Conservation (phyloP, 768 basidiomycete genomes). For the Dioszegia crocea region DNA sequence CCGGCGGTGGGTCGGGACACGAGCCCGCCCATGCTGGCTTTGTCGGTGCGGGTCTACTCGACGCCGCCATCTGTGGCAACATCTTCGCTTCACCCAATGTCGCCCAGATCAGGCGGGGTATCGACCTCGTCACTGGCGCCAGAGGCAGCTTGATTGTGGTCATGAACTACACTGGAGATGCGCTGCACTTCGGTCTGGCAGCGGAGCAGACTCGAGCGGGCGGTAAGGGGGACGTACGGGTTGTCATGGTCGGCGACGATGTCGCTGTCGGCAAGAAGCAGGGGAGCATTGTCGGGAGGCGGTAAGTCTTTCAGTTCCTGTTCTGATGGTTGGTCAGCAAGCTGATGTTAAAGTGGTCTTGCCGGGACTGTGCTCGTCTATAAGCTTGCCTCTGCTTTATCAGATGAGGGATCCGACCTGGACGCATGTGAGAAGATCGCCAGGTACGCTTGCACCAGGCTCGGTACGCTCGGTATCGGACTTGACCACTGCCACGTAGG, state of each 20-base stretch:
- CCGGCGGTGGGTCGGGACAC: constrained; percentile 58
- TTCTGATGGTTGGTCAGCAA: neutral
- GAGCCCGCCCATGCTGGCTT: constrained; percentile 86
- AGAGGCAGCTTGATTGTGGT: constrained; percentile 45
- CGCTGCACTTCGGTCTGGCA: constrained; percentile 52
- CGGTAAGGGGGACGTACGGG: constrained; percentile 43
- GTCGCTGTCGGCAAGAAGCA: constrained; percentile 51
- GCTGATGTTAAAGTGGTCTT: constrained; percentile 37
- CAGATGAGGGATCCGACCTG: constrained; percentile 43
- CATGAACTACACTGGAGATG: constrained; percentile 51
- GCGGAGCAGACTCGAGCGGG: constrained; percentile 43
- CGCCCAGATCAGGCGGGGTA: constrained; percentile 72
- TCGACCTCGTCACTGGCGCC: constrained; percentile 58
- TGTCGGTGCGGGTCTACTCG: constrained; percentile 79
- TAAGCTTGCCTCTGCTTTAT: constrained; percentile 51
- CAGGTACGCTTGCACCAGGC: constrained; percentile 33
- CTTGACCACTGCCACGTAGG: constrained; percentile 52
- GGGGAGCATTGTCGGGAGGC: constrained; percentile 51
- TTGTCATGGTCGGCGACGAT: constrained; percentile 52
- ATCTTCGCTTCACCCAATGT: constrained; percentile 88
- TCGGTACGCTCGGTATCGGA: constrained; percentile 51
- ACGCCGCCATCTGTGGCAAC: constrained; percentile 79
- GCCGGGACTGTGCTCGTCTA: constrained; percentile 52
- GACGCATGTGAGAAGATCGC: constrained; percentile 49
- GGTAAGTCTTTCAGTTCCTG: constrained; percentile 28